Conservation (phyloP, 148 eudicot genomes). For the Nepenthes mirabilis region DNA sequence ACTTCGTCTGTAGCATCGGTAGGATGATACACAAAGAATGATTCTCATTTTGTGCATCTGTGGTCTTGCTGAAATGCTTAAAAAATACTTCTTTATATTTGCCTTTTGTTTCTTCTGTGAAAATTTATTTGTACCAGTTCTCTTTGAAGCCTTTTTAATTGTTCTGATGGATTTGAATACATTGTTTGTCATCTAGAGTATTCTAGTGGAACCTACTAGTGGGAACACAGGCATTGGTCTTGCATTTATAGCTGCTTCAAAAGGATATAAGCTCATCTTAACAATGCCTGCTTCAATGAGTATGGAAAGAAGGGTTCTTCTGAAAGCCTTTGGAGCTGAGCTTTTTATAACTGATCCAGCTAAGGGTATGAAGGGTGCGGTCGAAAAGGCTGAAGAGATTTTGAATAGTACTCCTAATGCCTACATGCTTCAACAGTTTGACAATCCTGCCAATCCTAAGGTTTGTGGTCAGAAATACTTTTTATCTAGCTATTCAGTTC, state of each 20-base stretch:
- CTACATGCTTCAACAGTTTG: constrained; percentile 96
- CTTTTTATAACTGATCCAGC: constrained; percentile 86
- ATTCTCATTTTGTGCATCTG: too few relatives aligned
- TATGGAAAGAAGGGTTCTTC: constrained; percentile 90
- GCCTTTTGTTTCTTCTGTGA: too few relatives aligned
- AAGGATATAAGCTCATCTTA: constrained; percentile 81
- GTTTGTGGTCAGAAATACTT: constrained; percentile 16
- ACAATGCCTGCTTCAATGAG: constrained; percentile 99
- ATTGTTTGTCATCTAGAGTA: constrained; percentile 34
- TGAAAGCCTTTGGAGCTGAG: constrained; percentile 97
- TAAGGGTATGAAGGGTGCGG: constrained; percentile 94
- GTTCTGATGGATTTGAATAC: neutral
- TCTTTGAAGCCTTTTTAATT: neutral
- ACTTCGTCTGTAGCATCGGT: too few relatives aligned
- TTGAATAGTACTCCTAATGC: constrained; percentile 63
- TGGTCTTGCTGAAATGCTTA: too few relatives aligned
- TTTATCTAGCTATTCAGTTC: neutral
- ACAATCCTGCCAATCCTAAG: constrained; percentile 98
- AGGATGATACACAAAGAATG: too few relatives aligned
- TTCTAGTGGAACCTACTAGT: constrained; percentile 95
- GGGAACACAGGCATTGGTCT: constrained; percentile 99
- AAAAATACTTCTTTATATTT: too few relatives aligned
- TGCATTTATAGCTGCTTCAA: constrained; percentile 95
- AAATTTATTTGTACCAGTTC: too few relatives aligned
- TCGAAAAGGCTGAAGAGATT: constrained; percentile 89